Evolutionary conservation across 208 protist species (phyloP), one percentile per base, ranked within the genome.

Genomic region (Endotrypanum monterogeii): DNA sequence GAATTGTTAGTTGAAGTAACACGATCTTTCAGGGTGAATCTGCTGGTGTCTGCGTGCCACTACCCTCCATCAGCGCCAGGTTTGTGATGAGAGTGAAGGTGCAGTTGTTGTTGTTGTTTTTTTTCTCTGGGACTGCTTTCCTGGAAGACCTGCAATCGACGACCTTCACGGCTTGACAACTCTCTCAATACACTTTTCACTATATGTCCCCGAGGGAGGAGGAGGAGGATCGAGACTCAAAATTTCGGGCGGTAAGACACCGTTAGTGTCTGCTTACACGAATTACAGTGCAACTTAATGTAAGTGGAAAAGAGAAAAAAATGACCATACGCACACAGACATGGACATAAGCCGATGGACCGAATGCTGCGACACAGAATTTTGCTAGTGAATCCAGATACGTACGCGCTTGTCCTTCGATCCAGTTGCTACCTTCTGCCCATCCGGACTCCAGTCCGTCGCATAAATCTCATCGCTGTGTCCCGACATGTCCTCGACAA

Each of bases 391-490:
- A 54, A 94, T 83, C 94, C 94, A 97, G 66, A 97, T 94, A 54
- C 91, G 85, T 63, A 98, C 92, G 41, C 78, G 89, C 80, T 98
- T 98, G 88, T 99, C 99, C 85, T 99, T 99, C 39, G 94, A 96
- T 12, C 98, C 99, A 35, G 94, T 98, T 25, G 92, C 98, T 28
- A 99, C 97, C 74, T 90, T 92, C 60, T 98, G 89, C 18, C 99
- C 99, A 80, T 99, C 95, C 6, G 98, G 98, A 68, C 92, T 98
- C 98, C 98, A 99, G 88, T 99, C 99, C 1, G 99, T 97, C 25
- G 98, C 85, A 74, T 90, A 98, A 44, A 99, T 98, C 85, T 99
- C 98, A 81, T 99, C 99, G 20, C 89, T 92, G 87, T 99, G 99
- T 20, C 99, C 99, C 7, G 98, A 97, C 72, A 99, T 89, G 72